Percentiles rank a stretch among this genome's conserved stretches.
Evolutionary conservation across 305 asterid species (phyloP).

Genomic region (Fraxinus platypoda): DNA sequence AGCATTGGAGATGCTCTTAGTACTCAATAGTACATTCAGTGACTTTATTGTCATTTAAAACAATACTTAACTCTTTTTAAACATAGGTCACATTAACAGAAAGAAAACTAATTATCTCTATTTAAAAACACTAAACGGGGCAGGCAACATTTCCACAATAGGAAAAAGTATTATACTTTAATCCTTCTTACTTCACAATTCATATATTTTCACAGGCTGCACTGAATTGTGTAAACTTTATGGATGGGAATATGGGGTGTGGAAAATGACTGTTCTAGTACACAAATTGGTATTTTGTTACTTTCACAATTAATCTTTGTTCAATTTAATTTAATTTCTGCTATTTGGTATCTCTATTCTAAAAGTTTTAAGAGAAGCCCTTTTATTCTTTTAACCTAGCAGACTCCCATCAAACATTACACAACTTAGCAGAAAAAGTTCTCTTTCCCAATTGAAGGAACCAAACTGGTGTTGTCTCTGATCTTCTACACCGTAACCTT

Average conservation of each 20-base stretch:
- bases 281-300: constrained; percentile 14
- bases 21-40: no score
- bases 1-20: no score
- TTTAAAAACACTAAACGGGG: no score
- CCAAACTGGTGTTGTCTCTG: constrained; percentile 1
- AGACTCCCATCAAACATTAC: constrained; percentile 14
- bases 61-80: neutral
- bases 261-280: constrained; percentile 12
- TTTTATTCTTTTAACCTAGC: constrained; percentile 9
- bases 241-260: neutral
- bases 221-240: neutral
- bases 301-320: constrained; percentile 5
- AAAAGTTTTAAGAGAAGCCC: constrained; percentile 15
- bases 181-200: neutral
- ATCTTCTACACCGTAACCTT: neutral
- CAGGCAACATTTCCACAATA: neutral
- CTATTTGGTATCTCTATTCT: neutral
- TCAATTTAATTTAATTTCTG: neutral
- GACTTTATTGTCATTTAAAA: neutral
- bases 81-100: neutral
- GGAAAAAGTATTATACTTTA: neutral
- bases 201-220: neutral
- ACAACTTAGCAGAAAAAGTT: neutral
- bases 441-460: constrained; percentile 2
- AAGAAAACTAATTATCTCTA: no score